Evolutionary conservation across 495 filamentous ascomycete species (phyloP), one percentile per base, ranked within the genome.

Genomic region (Chaetomium cochliodes): DNA sequence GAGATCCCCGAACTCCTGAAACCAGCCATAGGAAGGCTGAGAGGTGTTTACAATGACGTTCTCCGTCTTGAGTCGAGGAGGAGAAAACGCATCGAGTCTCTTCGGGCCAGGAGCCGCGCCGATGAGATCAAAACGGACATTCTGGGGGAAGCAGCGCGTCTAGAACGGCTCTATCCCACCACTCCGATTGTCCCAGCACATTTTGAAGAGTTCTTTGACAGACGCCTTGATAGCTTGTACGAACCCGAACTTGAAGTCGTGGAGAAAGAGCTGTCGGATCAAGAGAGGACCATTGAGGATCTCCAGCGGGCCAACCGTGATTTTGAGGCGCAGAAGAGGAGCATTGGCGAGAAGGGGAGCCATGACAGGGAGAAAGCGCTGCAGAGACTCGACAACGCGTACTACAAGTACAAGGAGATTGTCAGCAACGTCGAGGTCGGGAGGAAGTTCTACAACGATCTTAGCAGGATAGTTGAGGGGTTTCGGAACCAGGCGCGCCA

Each of bases 401-500:
- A 96, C 72, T 83, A 91, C 75, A 94, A 92, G 77, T 97, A 97
- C 76, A 96, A 94, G 75, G 93, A 98, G 74, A 89, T 97, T 59
- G 86, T 96, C 49, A 89, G 84, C 49, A 96, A 98, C 70, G 77
- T 97, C 0, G 92, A 97, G 60, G 90, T 88, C 0, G 94, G 91
- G 1, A 78, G 93, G 49, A 97, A 96, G 69, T 98, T 98, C 73
- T 98, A 98, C 78, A 98, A 98, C 71, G 93, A 97, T 70, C 83
- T 98, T 2, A 90, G 87, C 47, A 90, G 88, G 74, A 92, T 97
- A 50, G 87, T 97, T 1, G 86, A 81, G 12, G 81, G 88, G 67
- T 82, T 81, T 64, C 82, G 90, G 23, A 92, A 96, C 65, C 90
- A 90, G 42, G 87, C 83, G 41, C 88, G 88, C 68, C 84, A 81